Percentiles rank a stretch among this genome's conserved stretches.
Evolutionary conservation across 2,329 filamentous ascomycete genomes (phyloP).

Genomic region (Sclerotinia spermophila): DNA sequence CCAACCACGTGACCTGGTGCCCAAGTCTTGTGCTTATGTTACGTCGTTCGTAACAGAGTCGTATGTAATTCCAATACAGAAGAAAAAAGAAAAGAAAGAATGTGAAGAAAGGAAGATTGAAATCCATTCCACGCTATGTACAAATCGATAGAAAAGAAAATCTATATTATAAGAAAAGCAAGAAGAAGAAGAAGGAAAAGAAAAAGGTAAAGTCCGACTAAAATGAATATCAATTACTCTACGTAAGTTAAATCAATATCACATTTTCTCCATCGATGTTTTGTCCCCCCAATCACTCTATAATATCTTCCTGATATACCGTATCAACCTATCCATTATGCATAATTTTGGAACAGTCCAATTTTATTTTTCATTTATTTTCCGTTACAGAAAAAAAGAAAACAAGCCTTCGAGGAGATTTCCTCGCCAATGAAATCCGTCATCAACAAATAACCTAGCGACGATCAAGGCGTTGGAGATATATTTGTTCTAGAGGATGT

Average conservation of each 20-base stretch:
- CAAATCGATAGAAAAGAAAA: neutral
- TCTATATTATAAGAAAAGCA: neutral
- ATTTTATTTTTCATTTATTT: constrained; percentile 8
- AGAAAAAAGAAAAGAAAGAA: too few relatives aligned
- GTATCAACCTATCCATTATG: neutral
- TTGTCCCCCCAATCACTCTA: neutral
- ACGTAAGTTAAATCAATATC: neutral
- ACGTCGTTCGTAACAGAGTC: too few relatives aligned
- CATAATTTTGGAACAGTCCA: neutral
- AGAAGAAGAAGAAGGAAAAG: neutral
- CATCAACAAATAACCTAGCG: neutral
- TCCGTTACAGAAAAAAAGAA: neutral
- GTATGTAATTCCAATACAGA: neutral
- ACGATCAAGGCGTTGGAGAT: neutral
- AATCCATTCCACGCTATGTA: neutral
- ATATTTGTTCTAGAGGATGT: neutral
- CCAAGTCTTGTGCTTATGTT: too few relatives aligned
- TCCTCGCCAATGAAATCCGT: neutral
- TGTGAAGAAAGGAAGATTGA: neutral
- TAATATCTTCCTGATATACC: neutral
- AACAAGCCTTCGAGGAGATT: neutral
- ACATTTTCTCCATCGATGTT: neutral
- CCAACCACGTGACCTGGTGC: too few relatives aligned
- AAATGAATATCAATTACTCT: neutral
- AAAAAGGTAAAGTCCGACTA: neutral